Evolutionary conservation across 768 basidiomycete genomes (phyloP), one percentile per base, ranked within the genome.

Genomic region (Boletus barrowsii): DNA sequence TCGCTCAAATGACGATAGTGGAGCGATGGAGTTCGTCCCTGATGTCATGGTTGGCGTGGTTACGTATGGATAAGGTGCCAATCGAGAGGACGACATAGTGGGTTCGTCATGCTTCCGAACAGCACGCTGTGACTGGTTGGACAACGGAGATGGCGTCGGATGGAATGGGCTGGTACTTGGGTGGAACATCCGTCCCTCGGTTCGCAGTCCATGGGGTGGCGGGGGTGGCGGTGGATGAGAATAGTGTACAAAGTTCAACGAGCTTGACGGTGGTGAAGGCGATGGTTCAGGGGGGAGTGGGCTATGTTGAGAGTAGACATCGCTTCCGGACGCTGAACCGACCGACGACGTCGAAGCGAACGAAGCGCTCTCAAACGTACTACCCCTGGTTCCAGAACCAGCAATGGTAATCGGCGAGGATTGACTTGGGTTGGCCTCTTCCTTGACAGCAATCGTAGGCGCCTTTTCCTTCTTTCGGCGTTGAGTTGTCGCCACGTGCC

Each of bases 381-480:
- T 69, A 42, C 80, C 75, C 48, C 81, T 80, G 51, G 78, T 58
- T 54, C 75, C 67, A 29, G 78, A 70, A 62, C 79, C 79, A 46
- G 79, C 72, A 45, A 82, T 75, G 4, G 73, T 60, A 62, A 77
- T 74, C 42, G 71, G 71, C 37, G 66, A 35, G 3, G 69, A 58
- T 58, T 68, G 69, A n/a, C 68, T 50, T 15, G 54, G 39, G 49
- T 40, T 54, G 30, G 36, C 35, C 42, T 71, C 68, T 49, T 71
- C 68, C 50, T 73, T 71, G 60, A 48, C 37, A 24, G 41, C 24
- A 13, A 62, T 59, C 62, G 62, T 51, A 54, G 58, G 46, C 61
- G 67, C 57, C 61, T 87, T 86, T 49, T 88, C 87, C 54, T 72
- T 72, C 70, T 88, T 87, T 54, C 83, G 77, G 36, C 87, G 82